Evolutionary conservation across 2,329 filamentous ascomycete genomes (phyloP), one percentile per base, ranked within the genome.

Genomic region (Bertia moriformis): DNA sequence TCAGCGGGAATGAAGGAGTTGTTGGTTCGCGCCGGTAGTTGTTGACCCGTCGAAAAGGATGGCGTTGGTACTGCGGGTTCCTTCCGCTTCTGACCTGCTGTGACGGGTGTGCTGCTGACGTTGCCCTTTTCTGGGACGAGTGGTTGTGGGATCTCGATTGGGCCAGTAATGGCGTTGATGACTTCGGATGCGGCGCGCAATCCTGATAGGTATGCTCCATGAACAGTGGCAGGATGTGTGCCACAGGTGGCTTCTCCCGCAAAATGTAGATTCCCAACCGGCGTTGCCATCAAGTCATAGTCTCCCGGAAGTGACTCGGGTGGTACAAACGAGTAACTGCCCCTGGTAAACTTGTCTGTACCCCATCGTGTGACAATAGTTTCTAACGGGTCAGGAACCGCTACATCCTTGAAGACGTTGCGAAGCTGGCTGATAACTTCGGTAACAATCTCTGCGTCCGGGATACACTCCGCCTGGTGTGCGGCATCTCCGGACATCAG

Each of bases 241-340:
- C 74, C 74, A 49, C 75, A 82, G 2, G 77, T 81, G 5, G 76
- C 77, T 55, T 83, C 77, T 22, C 77, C 77, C 15, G 77, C 77
- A 53, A 83, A 83, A 50, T 78, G 73, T 14, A 83, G 56, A 18
- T 35, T 35, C 17, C 73, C 74, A 32, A 81, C 63, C 1, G 70
- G 60, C 40, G 64, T 63, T 2, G 77, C 76, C 69, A 82, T 78
- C 14, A 70, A 56, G 51, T 82, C 74, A 51, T 83, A 83, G 48
- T 82, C 77, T 10, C 69, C 73, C 4, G 73, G 67, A 36, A 67
- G 63, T 19, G 76, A 72, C 40, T 67, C 62, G 12, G 73, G 65
- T 1, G 69, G 76, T 13, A 81, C 74, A 50, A 71, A 81, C 3
- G 78, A 82, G 51, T 82, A 83, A 49, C 69, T 80, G 19, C 77